Evolutionary conservation across 148 eudicot species (phyloP).

Genomic region (Cornus florida): DNA sequence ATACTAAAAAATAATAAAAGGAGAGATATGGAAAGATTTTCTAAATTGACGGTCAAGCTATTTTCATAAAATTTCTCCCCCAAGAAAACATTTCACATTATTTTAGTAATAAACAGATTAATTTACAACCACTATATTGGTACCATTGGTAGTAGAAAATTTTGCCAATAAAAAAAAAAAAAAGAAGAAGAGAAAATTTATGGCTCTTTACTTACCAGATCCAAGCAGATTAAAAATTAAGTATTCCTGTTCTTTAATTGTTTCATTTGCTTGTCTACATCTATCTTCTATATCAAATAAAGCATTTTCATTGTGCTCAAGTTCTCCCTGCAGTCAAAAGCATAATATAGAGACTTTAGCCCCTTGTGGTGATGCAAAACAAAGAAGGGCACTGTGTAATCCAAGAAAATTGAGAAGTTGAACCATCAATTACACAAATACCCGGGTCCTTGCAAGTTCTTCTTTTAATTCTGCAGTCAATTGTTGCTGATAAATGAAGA

Average conservation of each 20-base stretch:
- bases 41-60: too few relatives aligned
- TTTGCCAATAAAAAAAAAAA: too few relatives aligned
- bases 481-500: slow-evolving; percentile 32
- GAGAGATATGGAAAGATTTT: too few relatives aligned
- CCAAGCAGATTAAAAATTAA: slow-evolving; percentile 33
- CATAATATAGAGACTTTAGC: not conserved
- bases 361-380: not conserved
- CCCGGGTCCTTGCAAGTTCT: slow-evolving; percentile 30
- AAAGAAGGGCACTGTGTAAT: not conserved
- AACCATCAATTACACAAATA: slow-evolving; percentile 7
- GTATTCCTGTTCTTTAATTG: slow-evolving; percentile 31
- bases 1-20: too few relatives aligned
- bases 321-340: slow-evolving; percentile 28
- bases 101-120: not conserved
- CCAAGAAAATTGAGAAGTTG: not conserved
- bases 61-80: too few relatives aligned
- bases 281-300: slow-evolving; percentile 26
- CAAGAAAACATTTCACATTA: too few relatives aligned
- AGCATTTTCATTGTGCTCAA: slow-evolving; percentile 22
- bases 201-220: slow-evolving; percentile 27
- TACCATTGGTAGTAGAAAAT: too few relatives aligned
- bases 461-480: slow-evolving; percentile 26
- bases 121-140: not conserved
- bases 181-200: too few relatives aligned
- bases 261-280: slow-evolving; percentile 23